These are phyloP conservation scores for Fraxinus sp. DNA, from an alignment of 305 asterid species.

Conservation along the genomic window DNA sequence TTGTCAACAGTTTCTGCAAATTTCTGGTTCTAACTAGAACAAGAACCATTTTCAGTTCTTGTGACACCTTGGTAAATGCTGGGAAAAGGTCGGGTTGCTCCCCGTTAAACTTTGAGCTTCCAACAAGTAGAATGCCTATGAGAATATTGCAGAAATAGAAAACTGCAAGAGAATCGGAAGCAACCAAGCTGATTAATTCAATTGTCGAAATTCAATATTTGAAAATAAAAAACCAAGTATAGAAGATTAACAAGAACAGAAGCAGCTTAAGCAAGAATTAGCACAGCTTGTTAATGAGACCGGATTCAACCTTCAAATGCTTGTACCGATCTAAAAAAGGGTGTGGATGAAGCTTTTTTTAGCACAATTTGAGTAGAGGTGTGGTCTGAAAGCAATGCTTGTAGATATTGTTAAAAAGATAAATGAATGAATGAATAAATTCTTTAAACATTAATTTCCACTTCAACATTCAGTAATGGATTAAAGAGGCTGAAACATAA, in stretches of 20 bases:
- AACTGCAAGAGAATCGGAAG: not conserved
- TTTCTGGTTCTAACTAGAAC: not conserved
- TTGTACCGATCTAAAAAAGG: too few species aligned
- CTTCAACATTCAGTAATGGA: not conserved
- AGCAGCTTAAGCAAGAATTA: not conserved
- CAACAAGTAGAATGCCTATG: too few species aligned
- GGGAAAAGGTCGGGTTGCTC: slow-evolving; percentile 11
- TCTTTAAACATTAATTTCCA: not conserved
- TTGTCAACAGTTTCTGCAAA: not conserved
- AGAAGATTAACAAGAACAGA: not conserved
- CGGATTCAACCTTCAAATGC: too few species aligned
- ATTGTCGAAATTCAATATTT: slow-evolving; percentile 35
- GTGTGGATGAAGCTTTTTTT: too few species aligned
- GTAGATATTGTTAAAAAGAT: not conserved
- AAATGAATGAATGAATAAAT: too few species aligned
- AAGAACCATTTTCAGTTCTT: not conserved
- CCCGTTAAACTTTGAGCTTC: not conserved
- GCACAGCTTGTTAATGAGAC: too few species aligned
- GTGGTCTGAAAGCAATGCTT: slow-evolving; percentile 30
- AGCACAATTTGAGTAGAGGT: not conserved
- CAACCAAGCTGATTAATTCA: slow-evolving; percentile 45
- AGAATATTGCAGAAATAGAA: too few species aligned
- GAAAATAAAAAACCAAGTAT: not conserved
- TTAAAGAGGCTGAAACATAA: not conserved
- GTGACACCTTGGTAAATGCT: not conserved